phyloP scores from a whole-genome alignment of 768 basidiomycete genomes.

The Chalciporus chontae region DNA sequence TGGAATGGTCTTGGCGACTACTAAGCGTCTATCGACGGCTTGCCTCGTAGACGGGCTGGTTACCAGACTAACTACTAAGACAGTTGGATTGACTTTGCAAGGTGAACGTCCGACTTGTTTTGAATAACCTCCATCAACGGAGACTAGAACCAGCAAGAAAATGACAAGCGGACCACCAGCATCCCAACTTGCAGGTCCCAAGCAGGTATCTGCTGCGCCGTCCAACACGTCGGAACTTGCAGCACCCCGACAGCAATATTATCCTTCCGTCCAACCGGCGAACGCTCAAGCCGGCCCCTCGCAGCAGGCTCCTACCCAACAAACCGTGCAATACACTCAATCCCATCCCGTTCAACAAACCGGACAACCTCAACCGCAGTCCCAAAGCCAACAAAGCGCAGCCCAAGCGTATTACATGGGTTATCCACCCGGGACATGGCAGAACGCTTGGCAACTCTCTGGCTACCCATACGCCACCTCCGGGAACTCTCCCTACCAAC shows the following conservation, averaged over 20 bases:
- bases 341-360: conserved; percentile 17
- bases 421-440: conserved; percentile 32
- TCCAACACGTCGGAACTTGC: conserved; percentile 12
- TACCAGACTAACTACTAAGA: too few relatives aligned
- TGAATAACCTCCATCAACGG: not conserved
- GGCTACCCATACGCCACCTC: conserved; percentile 30
- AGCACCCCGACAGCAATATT: conserved; percentile 7
- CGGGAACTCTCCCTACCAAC: conserved; percentile 30
- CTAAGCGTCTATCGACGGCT: too few relatives aligned
- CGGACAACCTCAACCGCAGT: conserved; percentile 13
- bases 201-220: conserved; percentile 16
- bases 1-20: not conserved
- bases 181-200: conserved; percentile 40
- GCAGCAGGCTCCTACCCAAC: conserved; percentile 14
- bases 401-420: conserved; percentile 32
- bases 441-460: conserved; percentile 33
- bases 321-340: conserved; percentile 19
- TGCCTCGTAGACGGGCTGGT: too few relatives aligned
- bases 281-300: conserved; percentile 15
- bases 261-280: conserved; percentile 13
- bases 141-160: not conserved
- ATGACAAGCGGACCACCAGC: conserved; percentile 43
- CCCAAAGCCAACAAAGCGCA: conserved; percentile 26
- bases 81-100: not conserved
- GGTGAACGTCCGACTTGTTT: too few relatives aligned